Base-by-base conservation (phyloP, 2,329 filamentous ascomycete genomes). In the Chaetomiaceae sp. region DNA sequence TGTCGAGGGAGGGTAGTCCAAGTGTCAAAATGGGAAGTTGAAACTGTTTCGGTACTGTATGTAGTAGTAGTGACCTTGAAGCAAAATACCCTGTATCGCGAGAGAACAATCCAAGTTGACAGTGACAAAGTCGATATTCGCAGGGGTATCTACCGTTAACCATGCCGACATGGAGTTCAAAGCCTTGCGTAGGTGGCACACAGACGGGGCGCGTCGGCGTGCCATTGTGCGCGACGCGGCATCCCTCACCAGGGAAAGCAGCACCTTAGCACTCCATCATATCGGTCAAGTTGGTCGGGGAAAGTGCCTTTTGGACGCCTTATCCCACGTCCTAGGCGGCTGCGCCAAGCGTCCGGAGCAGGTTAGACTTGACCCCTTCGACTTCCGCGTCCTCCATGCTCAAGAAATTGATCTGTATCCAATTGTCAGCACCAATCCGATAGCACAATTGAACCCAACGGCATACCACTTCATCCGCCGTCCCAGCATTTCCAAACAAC, bases 401-500 rank as follows among this genome's bases (percentile, higher is more conserved):
- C 20, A 86, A 69, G 64, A 88, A 88, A n/a, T 78, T 80, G 58
- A 88, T 85, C 82, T 86, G 56, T 22, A 29, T 6, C n/a, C 31
- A 33, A 33, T 45, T 19, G 51, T 63, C 49, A 68, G 60, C 37
- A 53, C 23, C 7, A 27, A 38, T 11, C 6, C n/a, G n/a, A n/a
- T 7, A 37, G 29, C 6, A n/a, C 36, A 47, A 33, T 40, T 5
- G 9, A 31, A 27, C 51, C 47, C 31, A 22, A 4, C 51, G 14
- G 71, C 81, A 71, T 75, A 92, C 88, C 70, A 89, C 77, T 60
- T 95, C 89, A 67, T 91, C 87, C 9, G 80, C 71, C 15, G 72
- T 72, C 39, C 78, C 77, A 5, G 75, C 74, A 54, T 77, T 78
- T 6, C 90, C 89, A 71, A 85, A 97, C 22, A 97, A 72, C 4